Conservation (phyloP, 1,284 basidiomycete genomes). For the Malassezia cuniculi region DNA sequence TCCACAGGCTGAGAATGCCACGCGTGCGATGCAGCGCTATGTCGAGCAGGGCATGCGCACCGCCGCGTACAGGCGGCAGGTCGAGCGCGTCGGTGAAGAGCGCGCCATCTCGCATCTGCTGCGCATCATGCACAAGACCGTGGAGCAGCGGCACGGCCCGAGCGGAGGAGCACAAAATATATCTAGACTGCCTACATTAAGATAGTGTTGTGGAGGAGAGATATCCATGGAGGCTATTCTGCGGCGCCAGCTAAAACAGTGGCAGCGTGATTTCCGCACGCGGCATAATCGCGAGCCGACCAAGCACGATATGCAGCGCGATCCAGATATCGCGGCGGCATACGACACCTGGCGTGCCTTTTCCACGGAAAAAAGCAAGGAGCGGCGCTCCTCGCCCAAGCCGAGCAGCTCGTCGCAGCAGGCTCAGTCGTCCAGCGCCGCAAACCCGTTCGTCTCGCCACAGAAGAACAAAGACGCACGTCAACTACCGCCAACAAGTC, state of each 20-base stretch:
- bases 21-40: slow-evolving; percentile 3
- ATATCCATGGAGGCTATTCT: slow-evolving; percentile 14
- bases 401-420: no score
- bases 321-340: slow-evolving; percentile 9
- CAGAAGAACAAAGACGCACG: no score
- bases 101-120: slow-evolving; percentile 4
- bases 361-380: not conserved
- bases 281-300: slow-evolving; percentile 13
- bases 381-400: not conserved
- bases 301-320: slow-evolving; percentile 7
- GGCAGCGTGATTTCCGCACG: slow-evolving; percentile 12
- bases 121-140: slow-evolving; percentile 14
- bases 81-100: slow-evolving; percentile 9
- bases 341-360: slow-evolving; percentile 14
- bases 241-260: slow-evolving; percentile 13
- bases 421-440: no score
- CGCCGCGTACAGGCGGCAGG: slow-evolving; percentile 6
- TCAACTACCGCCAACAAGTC: no score
- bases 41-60: slow-evolving; percentile 7
- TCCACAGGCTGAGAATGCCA: not conserved
- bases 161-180: not conserved
- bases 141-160: slow-evolving; percentile 4
- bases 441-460: no score
- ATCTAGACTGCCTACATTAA: no score
- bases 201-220: slow-evolving; percentile 3